Conservation (phyloP, 495 filamentous ascomycete genomes). For the Hypoxylon fuscum region DNA sequence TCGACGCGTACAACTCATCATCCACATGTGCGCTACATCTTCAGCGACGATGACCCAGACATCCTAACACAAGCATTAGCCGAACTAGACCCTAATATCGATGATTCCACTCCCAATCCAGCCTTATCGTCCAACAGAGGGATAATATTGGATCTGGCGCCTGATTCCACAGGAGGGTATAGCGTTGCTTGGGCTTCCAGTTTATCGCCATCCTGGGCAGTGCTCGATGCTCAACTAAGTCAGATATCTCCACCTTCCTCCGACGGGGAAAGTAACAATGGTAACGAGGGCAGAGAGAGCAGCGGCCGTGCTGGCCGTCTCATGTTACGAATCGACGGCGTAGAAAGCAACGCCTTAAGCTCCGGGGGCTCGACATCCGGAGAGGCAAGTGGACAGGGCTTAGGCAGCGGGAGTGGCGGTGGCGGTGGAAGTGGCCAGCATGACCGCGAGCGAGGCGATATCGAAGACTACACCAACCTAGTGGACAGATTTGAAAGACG, state of each 20-base stretch:
- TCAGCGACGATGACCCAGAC: conserved; percentile 78
- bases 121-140: conserved; percentile 56
- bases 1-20: conserved; percentile 66
- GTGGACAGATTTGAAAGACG: conserved; percentile 74
- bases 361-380: conserved; percentile 30
- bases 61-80: conserved; percentile 63
- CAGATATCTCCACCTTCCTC: conserved; percentile 42
- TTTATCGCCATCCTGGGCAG: conserved; percentile 58
- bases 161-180: conserved; percentile 60
- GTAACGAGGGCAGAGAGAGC: conserved; percentile 39
- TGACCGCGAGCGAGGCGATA: conserved; percentile 43
- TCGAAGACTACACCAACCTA: conserved; percentile 61
- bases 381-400: conserved; percentile 40
- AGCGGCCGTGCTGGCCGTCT: conserved; percentile 50
- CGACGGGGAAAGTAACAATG: conserved; percentile 49
- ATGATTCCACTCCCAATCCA: conserved; percentile 29
- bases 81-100: conserved; percentile 45
- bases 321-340: conserved; percentile 76
- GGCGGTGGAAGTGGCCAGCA: conserved; percentile 47
- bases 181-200: conserved; percentile 56
- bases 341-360: conserved; percentile 47
- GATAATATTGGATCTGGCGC: conserved; percentile 63
- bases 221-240: conserved; percentile 51
- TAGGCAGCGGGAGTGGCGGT: conserved; percentile 45
- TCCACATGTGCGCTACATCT: conserved; percentile 90